A percentile compares a stretch with the other conserved stretches of the same genome.
phyloP scores from a whole-genome alignment of 177 flowering plant genomes.

The Vitis hybrid region DNA sequence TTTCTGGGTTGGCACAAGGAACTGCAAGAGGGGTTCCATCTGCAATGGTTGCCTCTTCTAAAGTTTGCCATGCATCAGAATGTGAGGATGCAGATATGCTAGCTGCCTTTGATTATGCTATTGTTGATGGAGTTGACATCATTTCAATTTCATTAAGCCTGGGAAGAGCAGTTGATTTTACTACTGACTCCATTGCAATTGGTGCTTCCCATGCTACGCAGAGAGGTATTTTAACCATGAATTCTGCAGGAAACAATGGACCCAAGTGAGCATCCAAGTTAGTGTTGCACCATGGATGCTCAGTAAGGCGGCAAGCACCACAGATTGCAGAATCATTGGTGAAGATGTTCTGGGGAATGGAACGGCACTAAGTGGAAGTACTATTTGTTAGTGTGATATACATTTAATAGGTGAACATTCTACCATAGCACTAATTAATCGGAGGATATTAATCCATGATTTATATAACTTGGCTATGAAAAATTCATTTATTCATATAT shows the following conservation, averaged over 20 bases:
- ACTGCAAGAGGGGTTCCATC: constrained; percentile 41
- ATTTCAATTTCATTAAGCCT: too few relatives aligned
- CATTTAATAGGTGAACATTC: too few relatives aligned
- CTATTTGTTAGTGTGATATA: too few relatives aligned
- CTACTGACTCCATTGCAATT: constrained; percentile 3
- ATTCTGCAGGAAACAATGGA: constrained; percentile 8
- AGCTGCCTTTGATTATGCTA: constrained; percentile 24
- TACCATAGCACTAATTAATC: too few relatives aligned
- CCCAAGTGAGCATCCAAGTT: not conserved
- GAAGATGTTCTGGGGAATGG: constrained; percentile 12
- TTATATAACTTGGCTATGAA: too few relatives aligned
- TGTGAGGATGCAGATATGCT: not conserved
- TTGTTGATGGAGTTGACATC: constrained; percentile 20
- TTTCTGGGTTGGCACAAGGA: constrained; percentile 31
- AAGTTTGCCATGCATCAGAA: constrained; percentile 8
- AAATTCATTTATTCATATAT: too few relatives aligned
- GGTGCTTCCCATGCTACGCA: constrained; percentile 17
- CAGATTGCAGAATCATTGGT: constrained; percentile 13
- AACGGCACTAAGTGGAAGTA: not conserved
- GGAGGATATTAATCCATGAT: too few relatives aligned
- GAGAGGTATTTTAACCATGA: not conserved
- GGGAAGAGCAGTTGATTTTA: too few relatives aligned
- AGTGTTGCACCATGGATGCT: constrained; percentile 22
- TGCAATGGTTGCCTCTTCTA: constrained; percentile 36
- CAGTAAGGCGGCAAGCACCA: constrained; percentile 17